Evolutionary conservation across 75 land plant species (phyloP).

Genomic region (Cryptomeria japonica): DNA sequence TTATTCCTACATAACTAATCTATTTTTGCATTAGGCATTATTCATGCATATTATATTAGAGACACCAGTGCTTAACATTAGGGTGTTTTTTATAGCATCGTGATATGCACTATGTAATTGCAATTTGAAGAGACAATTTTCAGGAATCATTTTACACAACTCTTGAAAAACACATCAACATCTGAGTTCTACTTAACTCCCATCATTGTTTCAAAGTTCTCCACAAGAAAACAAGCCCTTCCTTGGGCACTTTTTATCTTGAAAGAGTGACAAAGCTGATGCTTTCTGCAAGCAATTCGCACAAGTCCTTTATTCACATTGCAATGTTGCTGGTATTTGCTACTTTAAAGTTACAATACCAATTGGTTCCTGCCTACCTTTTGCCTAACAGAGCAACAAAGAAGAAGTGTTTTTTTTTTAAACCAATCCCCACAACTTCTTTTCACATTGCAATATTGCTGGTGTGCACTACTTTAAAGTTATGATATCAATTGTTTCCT

Average conservation of each 20-base stretch:
- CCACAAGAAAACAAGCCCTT: neutral
- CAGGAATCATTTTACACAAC: neutral
- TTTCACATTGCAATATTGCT: neutral
- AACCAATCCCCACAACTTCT: neutral
- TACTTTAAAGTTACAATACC: neutral
- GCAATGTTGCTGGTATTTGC: neutral
- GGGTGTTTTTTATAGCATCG: neutral
- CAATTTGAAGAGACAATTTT: neutral
- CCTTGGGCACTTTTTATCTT: neutral
- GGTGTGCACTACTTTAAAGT: too few species aligned
- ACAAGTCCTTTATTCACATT: neutral
- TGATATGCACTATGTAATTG: neutral
- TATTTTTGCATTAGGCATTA: neutral
- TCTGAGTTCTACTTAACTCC: neutral
- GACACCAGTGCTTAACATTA: neutral
- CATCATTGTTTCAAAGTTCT: neutral
- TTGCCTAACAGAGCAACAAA: neutral
- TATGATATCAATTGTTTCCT: too few species aligned
- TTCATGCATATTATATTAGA: neutral
- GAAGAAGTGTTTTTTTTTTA: neutral
- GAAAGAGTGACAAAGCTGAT: neutral
- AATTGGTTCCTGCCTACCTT: neutral
- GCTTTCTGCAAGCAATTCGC: neutral
- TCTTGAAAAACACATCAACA: neutral
- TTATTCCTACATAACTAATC: too few species aligned